phyloP scores from a whole-genome alignment of 306 rosid genomes.

The Malus sieversii region DNA sequence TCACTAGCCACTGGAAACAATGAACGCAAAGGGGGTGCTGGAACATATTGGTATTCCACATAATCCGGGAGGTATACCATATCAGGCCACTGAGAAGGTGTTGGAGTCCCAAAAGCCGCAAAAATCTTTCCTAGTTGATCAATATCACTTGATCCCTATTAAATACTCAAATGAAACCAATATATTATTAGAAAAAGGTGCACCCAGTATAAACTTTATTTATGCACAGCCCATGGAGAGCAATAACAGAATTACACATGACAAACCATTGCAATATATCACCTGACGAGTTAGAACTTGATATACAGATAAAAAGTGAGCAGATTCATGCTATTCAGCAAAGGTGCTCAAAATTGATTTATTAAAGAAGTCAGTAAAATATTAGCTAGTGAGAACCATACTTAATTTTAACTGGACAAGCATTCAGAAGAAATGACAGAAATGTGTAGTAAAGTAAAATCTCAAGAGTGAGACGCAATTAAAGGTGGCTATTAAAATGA shows the following conservation, averaged over 20 bases:
- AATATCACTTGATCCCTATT: slow-evolving; percentile 88
- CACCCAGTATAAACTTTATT: background rate
- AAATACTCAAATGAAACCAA: slow-evolving; percentile 10
- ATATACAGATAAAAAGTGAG: background rate
- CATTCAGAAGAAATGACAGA: background rate
- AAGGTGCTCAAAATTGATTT: background rate
- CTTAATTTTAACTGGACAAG: background rate
- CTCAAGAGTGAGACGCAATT: background rate
- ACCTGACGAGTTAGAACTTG: background rate
- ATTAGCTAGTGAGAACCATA: background rate
- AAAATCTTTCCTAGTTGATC: slow-evolving; percentile 95
- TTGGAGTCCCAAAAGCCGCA: slow-evolving; percentile 90
- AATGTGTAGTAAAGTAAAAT: background rate
- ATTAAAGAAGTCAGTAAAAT: background rate
- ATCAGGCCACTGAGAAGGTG: slow-evolving; percentile 93
- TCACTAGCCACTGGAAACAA: slow-evolving; percentile 88
- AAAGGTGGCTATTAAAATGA: background rate
- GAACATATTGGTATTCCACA: slow-evolving; percentile 88
- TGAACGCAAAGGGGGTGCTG: slow-evolving; percentile 74
- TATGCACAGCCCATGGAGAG: slow-evolving; percentile 7
- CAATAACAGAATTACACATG: background rate
- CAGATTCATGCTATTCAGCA: background rate
- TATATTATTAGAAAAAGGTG: slow-evolving; percentile 11
- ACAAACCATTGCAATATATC: background rate
- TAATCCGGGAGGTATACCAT: slow-evolving; percentile 83